Evolutionary conservation across 2,329 filamentous ascomycete species (phyloP).

Genomic region (Diaporthe australafricana): DNA sequence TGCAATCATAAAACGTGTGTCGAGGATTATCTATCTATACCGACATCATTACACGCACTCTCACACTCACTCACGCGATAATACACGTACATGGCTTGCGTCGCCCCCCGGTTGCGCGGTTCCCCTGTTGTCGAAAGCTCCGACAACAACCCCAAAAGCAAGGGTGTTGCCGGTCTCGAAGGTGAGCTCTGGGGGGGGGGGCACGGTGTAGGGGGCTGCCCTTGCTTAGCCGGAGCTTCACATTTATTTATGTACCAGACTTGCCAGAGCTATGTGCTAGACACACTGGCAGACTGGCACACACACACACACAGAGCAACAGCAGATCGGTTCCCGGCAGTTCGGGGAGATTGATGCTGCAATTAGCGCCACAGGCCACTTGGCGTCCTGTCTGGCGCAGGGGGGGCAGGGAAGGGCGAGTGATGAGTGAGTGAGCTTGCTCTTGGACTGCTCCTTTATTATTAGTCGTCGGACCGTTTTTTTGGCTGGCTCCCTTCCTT

Average conservation of each 20-base stretch:
- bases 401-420: too few relatives aligned
- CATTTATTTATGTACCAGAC: constrained; percentile 20
- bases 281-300: too few relatives aligned
- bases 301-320: background rate
- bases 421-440: too few relatives aligned
- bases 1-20: background rate
- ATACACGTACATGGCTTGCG: constrained; percentile 2
- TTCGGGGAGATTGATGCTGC: constrained; percentile 18
- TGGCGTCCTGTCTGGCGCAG: background rate
- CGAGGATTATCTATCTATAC: background rate
- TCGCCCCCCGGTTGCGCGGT: background rate
- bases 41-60: background rate
- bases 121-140: constrained; percentile 1
- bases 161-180: constrained; percentile 9
- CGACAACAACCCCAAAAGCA: background rate
- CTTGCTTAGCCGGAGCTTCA: constrained; percentile 12
- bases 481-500: constrained; percentile 8
- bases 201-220: constrained; percentile 5
- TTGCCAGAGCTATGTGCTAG: too few relatives aligned
- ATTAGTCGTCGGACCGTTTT: too few relatives aligned
- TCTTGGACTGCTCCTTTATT: background rate
- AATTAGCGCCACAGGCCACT: background rate
- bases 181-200: background rate
- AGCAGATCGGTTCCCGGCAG: constrained; percentile 33
- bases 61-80: background rate